Evolutionary conservation across 345 rosid genomes (phyloP).

Genomic region (Boechera divaricarpa): DNA sequence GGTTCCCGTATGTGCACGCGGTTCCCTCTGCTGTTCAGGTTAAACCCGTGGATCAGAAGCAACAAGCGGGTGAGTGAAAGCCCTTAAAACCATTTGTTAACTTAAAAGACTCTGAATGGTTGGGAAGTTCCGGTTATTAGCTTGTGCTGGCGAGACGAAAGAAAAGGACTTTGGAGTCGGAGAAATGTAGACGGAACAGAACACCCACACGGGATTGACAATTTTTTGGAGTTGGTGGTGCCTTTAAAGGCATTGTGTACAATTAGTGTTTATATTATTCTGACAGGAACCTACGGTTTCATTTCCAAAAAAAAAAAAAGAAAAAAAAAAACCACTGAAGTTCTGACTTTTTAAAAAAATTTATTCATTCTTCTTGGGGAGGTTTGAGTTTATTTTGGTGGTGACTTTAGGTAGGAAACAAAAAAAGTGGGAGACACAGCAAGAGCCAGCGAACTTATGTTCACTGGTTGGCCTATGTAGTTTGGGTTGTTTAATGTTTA

Average conservation of each 20-base stretch:
- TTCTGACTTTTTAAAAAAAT: conserved; percentile 19
- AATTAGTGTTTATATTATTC: conserved; percentile 47
- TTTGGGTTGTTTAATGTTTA: conserved; percentile 2
- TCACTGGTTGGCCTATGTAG: conserved; percentile 15
- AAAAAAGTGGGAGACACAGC: background rate
- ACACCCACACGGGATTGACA: conserved; percentile 17
- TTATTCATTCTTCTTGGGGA: conserved; percentile 40
- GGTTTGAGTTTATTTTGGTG: conserved; percentile 21
- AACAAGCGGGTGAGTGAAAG: conserved; percentile 83
- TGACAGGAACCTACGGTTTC: conserved; percentile 27
- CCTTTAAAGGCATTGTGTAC: conserved; percentile 43
- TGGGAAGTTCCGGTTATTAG: conserved; percentile 38
- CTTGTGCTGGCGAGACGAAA: conserved; percentile 42
- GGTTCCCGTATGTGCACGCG: conserved; percentile 65
- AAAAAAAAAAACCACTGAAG: conserved; percentile 10
- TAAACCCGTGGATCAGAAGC: conserved; percentile 87
- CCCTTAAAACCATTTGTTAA: conserved; percentile 5
- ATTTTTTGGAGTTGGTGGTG: conserved; percentile 38
- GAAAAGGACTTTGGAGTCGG: background rate
- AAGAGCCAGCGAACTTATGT: conserved; percentile 19
- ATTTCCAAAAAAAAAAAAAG: conserved; percentile 1
- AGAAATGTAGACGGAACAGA: conserved; percentile 20
- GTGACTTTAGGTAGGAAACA: background rate
- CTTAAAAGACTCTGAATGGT: conserved; percentile 29
- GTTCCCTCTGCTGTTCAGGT: conserved; percentile 69